A percentile compares a stretch with the other conserved stretches of the same genome.
Evolutionary conservation across 192 early-diverging fungal genomes (phyloP).

Genomic region (Linnemannia hyalina): DNA sequence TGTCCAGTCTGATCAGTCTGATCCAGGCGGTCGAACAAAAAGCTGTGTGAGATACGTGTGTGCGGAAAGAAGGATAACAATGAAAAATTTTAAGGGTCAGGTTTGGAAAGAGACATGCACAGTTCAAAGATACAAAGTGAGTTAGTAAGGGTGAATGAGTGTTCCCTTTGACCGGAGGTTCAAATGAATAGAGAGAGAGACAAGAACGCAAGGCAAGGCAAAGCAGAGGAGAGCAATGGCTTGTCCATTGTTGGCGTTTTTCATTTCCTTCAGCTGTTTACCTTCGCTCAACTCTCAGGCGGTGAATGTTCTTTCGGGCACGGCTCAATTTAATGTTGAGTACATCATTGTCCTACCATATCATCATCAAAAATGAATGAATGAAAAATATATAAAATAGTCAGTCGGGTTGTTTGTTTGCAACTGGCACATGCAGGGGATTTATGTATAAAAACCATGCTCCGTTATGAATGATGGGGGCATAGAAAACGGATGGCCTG

Average conservation of each 20-base stretch:
- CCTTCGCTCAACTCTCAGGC: conserved; percentile 61
- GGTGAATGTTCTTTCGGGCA: conserved; percentile 60
- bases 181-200: not conserved
- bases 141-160: not conserved
- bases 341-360: conserved; percentile 60
- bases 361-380: not conserved
- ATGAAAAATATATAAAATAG: not conserved
- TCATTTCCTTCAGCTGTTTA: conserved; percentile 7
- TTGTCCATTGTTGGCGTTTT: not conserved
- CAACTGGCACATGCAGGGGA: not conserved
- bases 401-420: not conserved
- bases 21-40: conserved; percentile 55
- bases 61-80: not conserved
- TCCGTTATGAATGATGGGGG: not conserved
- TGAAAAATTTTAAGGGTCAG: not conserved
- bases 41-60: conserved; percentile 17
- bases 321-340: conserved; percentile 55
- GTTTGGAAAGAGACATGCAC: too few species aligned
- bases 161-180: not conserved
- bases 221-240: not conserved
- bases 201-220: not conserved
- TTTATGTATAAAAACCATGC: not conserved
- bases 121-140: too few species aligned
- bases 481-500: not conserved
- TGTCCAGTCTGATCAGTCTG: conserved; percentile 23